Evolutionary conservation across 345 rosid species (phyloP), one percentile per base, ranked within the genome.

Genomic region (Euphorbia lathyris): DNA sequence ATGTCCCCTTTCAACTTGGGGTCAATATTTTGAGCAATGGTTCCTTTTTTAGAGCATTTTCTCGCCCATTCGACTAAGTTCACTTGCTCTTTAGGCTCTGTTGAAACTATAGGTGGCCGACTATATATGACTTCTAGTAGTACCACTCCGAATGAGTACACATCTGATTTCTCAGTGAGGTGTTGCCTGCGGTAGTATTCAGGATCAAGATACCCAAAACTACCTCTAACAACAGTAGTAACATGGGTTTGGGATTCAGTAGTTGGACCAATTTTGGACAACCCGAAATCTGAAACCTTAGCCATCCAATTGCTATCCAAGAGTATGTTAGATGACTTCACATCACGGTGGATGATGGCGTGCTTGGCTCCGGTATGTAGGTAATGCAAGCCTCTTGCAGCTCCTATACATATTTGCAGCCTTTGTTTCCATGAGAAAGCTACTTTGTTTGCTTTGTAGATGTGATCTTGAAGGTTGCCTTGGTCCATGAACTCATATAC

Each of bases 111-210:
- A 3, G 83, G 73, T 5, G 82, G 76, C 63, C 87, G 67, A 11
- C 80, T 86, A 11, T 87, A 84, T 14, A 87, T 9, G 12, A 82
- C 85, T 62, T 89, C 95, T 14, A 78, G 76, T 62, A 87, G 36
- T 56, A 87, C 90, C 25, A 86, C 83, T 2, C 88, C 92, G 11
- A 87, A 89, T 1, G 90, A 89, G 67, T 89, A 89, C 47, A 87
- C 90, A 71, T 89, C 95, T 0, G 90, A 85, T 77, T 87, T 87
- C 9, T 85, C 90, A 0, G 90, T 87, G 11, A 89, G 62, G 30
- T 70, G 67, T 51, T 84, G 84, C 26, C 76, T 83, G 26, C 86
- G 82, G 11, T 25, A 77, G 59, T 85, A 85, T 61, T 88, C 91
- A 0, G 91, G 91, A 32, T 88, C 91, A 60, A 86, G 60, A 59